Evolutionary conservation across 768 basidiomycete species (phyloP).

Genomic region (Naganishia kalamii): DNA sequence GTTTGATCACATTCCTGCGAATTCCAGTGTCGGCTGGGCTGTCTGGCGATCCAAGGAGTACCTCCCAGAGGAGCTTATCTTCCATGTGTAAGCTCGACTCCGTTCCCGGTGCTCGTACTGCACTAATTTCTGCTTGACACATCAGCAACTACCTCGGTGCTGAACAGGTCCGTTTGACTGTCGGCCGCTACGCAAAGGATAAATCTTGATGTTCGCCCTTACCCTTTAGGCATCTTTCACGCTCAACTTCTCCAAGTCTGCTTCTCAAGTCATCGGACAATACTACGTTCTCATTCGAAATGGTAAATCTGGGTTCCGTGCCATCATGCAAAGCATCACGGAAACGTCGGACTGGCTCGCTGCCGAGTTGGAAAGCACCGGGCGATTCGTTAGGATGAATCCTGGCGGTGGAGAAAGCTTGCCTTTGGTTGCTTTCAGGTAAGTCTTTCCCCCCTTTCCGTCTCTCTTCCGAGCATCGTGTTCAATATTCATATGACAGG

Average conservation of each 20-base stretch:
- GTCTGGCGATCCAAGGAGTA: conserved; percentile 39
- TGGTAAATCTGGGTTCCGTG: conserved; percentile 28
- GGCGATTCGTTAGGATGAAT: conserved; percentile 22
- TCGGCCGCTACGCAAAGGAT: not conserved
- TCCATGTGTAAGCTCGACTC: conserved; percentile 30
- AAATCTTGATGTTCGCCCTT: not conserved
- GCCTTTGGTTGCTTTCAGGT: conserved; percentile 30
- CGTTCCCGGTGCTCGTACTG: conserved; percentile 21
- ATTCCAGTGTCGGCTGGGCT: conserved; percentile 42
- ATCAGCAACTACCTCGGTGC: conserved; percentile 29
- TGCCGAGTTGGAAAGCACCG: conserved; percentile 20
- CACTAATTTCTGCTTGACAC: not conserved
- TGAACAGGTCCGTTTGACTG: conserved; percentile 23
- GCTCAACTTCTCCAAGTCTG: conserved; percentile 32
- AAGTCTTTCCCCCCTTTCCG: not conserved
- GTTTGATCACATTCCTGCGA: not conserved
- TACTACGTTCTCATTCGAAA: conserved; percentile 24
- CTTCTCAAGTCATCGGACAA: conserved; percentile 24
- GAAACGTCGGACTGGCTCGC: conserved; percentile 28
- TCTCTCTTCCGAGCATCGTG: no score
- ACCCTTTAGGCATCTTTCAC: conserved; percentile 25
- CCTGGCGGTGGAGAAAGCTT: conserved; percentile 25
- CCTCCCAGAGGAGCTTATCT: conserved; percentile 45
- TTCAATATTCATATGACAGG: not conserved
- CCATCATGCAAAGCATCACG: conserved; percentile 29